phyloP scores from a whole-genome alignment of 1,139 yeast species.

The Candida dubliniensis region DNA sequence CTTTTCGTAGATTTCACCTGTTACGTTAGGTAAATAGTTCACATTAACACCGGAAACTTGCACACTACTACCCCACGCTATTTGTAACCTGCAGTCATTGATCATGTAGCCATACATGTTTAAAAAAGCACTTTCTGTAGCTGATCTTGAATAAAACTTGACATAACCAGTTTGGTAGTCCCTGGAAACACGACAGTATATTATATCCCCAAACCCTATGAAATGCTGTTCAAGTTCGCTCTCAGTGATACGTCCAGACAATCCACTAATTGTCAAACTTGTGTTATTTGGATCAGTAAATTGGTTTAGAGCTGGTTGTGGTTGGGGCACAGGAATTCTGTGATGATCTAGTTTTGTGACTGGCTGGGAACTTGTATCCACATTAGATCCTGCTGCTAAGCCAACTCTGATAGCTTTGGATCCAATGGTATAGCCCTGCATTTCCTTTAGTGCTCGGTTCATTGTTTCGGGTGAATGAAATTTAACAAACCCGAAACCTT shows the following conservation, averaged over 20 bases:
- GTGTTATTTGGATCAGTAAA: conserved; percentile 41
- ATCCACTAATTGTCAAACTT: conserved; percentile 30
- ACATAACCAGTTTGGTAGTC: conserved; percentile 26
- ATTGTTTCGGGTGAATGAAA: conserved; percentile 72
- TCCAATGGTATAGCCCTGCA: conserved; percentile 78
- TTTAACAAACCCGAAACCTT: conserved; percentile 93
- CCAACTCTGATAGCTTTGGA: conserved; percentile 75
- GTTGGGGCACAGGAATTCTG: conserved; percentile 21
- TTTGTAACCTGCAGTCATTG: conserved; percentile 30
- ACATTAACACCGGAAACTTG: conserved; percentile 6
- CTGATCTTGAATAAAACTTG: conserved; percentile 29
- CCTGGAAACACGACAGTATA: conserved; percentile 22
- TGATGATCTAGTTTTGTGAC: conserved; percentile 9
- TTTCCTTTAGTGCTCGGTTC: conserved; percentile 71
- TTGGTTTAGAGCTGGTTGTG: conserved; percentile 34
- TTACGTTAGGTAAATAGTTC: conserved; percentile 12
- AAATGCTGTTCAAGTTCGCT: conserved; percentile 31
- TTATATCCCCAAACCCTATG: conserved; percentile 38
- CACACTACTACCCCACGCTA: conserved; percentile 34
- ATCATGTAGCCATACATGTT: conserved; percentile 32
- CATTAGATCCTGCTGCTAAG: conserved; percentile 25
- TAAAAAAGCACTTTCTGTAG: conserved; percentile 40
- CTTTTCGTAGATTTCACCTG: conserved; percentile 16
- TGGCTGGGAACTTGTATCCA: conserved; percentile 9
- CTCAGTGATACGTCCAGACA: conserved; percentile 30